Percentiles rank a stretch among this genome's conserved stretches.
Evolutionary conservation across 164 flowering plant species (phyloP).

Genomic region (Aristolochia fimbriata): DNA sequence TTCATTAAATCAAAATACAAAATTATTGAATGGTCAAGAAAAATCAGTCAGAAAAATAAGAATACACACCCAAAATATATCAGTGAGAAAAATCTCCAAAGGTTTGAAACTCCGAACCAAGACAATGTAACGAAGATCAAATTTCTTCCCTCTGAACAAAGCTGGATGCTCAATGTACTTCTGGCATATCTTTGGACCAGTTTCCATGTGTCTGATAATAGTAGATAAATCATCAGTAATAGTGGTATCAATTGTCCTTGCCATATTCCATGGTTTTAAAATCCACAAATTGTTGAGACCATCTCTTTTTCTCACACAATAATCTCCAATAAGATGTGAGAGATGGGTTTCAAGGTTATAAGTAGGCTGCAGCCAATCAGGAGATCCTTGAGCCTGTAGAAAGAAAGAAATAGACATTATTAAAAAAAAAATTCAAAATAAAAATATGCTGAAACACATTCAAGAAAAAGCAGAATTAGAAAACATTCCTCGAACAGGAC

Average conservation of each 20-base stretch:
- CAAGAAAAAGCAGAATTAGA: background rate
- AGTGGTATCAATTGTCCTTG: slow-evolving; percentile 95
- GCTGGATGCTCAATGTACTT: slow-evolving; percentile 96
- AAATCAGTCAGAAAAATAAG: too few species aligned
- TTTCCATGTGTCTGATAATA: slow-evolving; percentile 94
- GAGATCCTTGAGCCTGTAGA: slow-evolving; percentile 69
- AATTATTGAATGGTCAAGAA: too few species aligned
- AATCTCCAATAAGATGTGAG: slow-evolving; percentile 81
- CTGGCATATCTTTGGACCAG: slow-evolving; percentile 98
- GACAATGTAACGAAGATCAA: slow-evolving; percentile 92
- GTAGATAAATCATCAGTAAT: slow-evolving; percentile 77
- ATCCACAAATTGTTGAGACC: slow-evolving; percentile 88
- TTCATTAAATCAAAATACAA: too few species aligned
- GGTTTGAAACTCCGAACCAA: slow-evolving; percentile 82
- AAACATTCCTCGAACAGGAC: background rate
- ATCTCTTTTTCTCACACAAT: slow-evolving; percentile 52
- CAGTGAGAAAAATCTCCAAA: slow-evolving; percentile 72
- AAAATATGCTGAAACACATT: background rate
- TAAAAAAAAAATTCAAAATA: background rate
- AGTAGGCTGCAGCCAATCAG: slow-evolving; percentile 93
- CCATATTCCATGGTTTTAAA: slow-evolving; percentile 99
- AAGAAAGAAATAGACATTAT: slow-evolving; percentile 2
- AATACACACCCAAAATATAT: slow-evolving; percentile 83
- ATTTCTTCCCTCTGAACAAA: slow-evolving; percentile 72
- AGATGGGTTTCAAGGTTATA: slow-evolving; percentile 84